A percentile compares a stretch with the other conserved stretches of the same genome.
These are phyloP conservation scores for Ascochyta fabae DNA, from an alignment of 2,329 filamentous ascomycete genomes.

Conservation along the genomic window DNA sequence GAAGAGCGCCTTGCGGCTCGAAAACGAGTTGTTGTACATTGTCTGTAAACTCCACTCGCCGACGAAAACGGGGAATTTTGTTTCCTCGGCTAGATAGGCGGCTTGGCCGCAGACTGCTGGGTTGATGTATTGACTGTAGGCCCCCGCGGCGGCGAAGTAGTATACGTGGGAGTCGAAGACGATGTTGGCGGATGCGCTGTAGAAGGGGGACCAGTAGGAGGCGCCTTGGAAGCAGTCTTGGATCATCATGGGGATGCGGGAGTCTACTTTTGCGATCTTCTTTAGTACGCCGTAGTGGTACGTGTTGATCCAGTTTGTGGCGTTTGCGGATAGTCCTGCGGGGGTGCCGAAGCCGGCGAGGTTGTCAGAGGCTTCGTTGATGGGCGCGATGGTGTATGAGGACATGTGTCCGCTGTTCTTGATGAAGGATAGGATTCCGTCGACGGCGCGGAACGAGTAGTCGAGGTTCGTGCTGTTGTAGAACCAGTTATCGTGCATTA, in stretches of 20 bases:
- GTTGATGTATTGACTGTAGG: slow-evolving; percentile 4
- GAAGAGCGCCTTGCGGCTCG: slow-evolving; percentile 4
- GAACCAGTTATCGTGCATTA: slow-evolving; percentile 43
- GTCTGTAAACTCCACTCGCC: slow-evolving; percentile 17
- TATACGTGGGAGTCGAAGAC: slow-evolving; percentile 12
- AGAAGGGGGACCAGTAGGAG: slow-evolving; percentile 19
- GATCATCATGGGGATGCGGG: slow-evolving; percentile 21
- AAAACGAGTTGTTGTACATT: slow-evolving; percentile 13
- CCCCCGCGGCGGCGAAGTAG: slow-evolving; percentile 8
- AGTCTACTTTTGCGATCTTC: slow-evolving; percentile 23
- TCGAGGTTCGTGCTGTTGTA: slow-evolving; percentile 44
- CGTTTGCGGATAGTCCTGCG: slow-evolving; percentile 35
- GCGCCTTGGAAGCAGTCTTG: slow-evolving; percentile 22
- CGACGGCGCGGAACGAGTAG: slow-evolving; percentile 42
- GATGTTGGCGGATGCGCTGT: slow-evolving; percentile 2
- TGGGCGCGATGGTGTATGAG: slow-evolving; percentile 44
- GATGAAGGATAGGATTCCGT: slow-evolving; percentile 42
- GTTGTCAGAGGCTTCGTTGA: slow-evolving; percentile 49
- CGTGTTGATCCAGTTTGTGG: slow-evolving; percentile 38
- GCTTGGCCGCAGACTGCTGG: slow-evolving; percentile 6
- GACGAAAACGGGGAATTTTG: slow-evolving; percentile 14
- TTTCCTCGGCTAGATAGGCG: background rate
- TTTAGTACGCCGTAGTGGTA: slow-evolving; percentile 35
- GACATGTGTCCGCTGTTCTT: slow-evolving; percentile 31
- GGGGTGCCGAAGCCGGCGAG: slow-evolving; percentile 39